Percentiles rank a stretch among this genome's conserved stretches.
These are phyloP conservation scores for Phialocephala subalpina DNA, from an alignment of 2,329 filamentous ascomycete genomes.

Conservation along the genomic window DNA sequence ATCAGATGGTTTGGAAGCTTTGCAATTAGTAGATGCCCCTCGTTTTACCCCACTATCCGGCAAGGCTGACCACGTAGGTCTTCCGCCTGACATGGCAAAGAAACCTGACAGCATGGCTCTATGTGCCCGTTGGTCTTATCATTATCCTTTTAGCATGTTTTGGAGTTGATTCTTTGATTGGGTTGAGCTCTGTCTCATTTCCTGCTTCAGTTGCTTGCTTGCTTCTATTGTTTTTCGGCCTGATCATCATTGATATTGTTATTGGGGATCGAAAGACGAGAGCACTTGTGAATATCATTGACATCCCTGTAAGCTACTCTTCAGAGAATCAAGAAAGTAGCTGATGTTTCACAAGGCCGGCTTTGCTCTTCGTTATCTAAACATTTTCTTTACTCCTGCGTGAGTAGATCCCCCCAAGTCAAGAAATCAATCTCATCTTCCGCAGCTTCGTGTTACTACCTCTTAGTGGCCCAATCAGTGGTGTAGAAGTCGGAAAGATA, in stretches of 20 bases:
- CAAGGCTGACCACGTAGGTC: conserved; percentile 38
- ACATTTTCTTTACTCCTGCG: conserved; percentile 64
- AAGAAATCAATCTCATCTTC: not conserved
- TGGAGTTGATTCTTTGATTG: conserved; percentile 50
- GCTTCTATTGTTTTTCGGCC: conserved; percentile 58
- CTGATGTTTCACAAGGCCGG: conserved; percentile 51
- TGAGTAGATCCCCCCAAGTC: conserved; percentile 16
- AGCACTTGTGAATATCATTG: conserved; percentile 56
- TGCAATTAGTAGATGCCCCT: conserved; percentile 37
- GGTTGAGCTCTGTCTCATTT: conserved; percentile 59
- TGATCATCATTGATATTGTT: conserved; percentile 55
- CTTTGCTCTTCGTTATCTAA: conserved; percentile 66
- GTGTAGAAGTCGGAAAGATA: conserved; percentile 64
- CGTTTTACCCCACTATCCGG: not conserved
- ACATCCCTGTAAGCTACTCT: conserved; percentile 56
- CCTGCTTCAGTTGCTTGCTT: conserved; percentile 67
- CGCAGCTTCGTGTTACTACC: conserved; percentile 62
- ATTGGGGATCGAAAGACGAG: conserved; percentile 59
- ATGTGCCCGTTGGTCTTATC: conserved; percentile 54
- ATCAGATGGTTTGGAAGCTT: conserved; percentile 37
- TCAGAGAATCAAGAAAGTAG: not conserved
- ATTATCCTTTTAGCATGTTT: conserved; percentile 50
- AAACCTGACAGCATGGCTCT: conserved; percentile 55
- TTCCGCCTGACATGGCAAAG: conserved; percentile 40
- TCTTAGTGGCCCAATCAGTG: conserved; percentile 61